Evolutionary conservation across 2,329 filamentous ascomycete species (phyloP), one percentile per base, ranked within the genome.

Genomic region (Microsporum audouinii): DNA sequence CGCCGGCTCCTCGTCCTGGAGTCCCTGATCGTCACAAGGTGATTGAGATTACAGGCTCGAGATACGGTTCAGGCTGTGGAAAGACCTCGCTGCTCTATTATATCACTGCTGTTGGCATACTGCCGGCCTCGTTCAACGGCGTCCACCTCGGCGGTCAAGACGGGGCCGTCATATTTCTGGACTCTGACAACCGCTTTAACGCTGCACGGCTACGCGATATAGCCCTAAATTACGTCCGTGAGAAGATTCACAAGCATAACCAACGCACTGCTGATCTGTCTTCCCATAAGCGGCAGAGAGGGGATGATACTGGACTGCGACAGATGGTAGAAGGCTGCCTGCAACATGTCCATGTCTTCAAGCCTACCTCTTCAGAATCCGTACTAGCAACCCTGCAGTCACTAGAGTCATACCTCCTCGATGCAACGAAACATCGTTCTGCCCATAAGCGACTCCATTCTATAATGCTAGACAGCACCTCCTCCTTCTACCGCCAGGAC

Each of bases 1-100:
- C 49, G 2, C 49, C 49, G 10, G 10, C 4, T 31, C 29, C 49
- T 53, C 49, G 49, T n/a, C 27, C 27, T 1, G 49, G 49, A n/a
- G 49, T 34, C 7, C 49, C 49, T 34, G 49, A 53, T 27, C 33
- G 66, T 59, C 67, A 68, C 7, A 75, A 78, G 0, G 73, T 80
- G 3, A 65, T 86, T 58, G 82, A 85, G 67, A 73, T 86, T 53
- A 76, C 79, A 23, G 82, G 81, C 58, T 71, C 74, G 39, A 34
- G 49, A n/a, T 31, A 31, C 27, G 72, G 73, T 10, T 73, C 82
- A 2, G 78, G 77, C 31, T 73, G 77, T 8, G 84, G 84, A 7
- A 85, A 84, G 70, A 82, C 83, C 0, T 79, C 82, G 39, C 68
- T 87, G 0, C 72, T 86, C 39, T 84, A 85, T 71, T 77, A 81